Percentiles rank a stretch among this genome's conserved stretches.
Evolutionary conservation across 1,284 basidiomycete species (phyloP).

Genomic region (Spongispora temasekensis): DNA sequence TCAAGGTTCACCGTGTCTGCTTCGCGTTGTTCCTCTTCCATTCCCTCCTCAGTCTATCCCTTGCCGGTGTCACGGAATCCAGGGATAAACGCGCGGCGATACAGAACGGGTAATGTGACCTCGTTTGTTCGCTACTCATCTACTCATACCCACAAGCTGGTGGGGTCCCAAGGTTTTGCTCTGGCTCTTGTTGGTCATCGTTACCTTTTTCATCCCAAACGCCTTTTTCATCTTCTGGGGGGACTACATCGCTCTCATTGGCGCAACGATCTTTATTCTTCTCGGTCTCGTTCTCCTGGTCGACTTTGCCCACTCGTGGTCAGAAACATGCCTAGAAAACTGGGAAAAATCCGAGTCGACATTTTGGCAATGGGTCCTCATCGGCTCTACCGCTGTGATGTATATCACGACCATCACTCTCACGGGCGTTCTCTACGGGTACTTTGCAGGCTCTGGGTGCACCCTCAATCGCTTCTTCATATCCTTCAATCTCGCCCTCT

Average conservation of each 20-base stretch:
- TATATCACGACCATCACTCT: conserved; percentile 84
- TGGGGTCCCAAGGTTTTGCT: conserved; percentile 96
- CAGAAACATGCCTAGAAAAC: conserved; percentile 93
- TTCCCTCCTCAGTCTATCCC: conserved; percentile 72
- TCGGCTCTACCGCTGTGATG: conserved; percentile 90
- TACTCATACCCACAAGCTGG: conserved; percentile 61
- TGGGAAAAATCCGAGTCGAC: conserved; percentile 90
- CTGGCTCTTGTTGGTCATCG: conserved; percentile 76
- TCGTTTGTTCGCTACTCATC: background rate
- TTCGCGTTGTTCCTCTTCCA: conserved; percentile 95
- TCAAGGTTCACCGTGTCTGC: conserved; percentile 92
- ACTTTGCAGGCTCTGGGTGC: conserved; percentile 88
- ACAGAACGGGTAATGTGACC: conserved; percentile 85
- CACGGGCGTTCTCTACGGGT: conserved; percentile 88
- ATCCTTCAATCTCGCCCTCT: conserved; percentile 87
- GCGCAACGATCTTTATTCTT: conserved; percentile 93
- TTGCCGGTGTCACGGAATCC: conserved; percentile 90
- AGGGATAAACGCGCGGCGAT: conserved; percentile 89
- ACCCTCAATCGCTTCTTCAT: conserved; percentile 94
- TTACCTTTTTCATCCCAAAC: conserved; percentile 93
- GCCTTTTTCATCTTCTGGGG: conserved; percentile 97
- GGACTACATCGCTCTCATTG: conserved; percentile 89
- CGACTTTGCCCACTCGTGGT: conserved; percentile 99
- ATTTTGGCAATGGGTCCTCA: conserved; percentile 95
- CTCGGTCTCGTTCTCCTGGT: conserved; percentile 96